Evolutionary conservation across 352 stramenopile genomes (phyloP), one percentile per base, ranked within the genome.

Genomic region (Phytopythium ostracodes): DNA sequence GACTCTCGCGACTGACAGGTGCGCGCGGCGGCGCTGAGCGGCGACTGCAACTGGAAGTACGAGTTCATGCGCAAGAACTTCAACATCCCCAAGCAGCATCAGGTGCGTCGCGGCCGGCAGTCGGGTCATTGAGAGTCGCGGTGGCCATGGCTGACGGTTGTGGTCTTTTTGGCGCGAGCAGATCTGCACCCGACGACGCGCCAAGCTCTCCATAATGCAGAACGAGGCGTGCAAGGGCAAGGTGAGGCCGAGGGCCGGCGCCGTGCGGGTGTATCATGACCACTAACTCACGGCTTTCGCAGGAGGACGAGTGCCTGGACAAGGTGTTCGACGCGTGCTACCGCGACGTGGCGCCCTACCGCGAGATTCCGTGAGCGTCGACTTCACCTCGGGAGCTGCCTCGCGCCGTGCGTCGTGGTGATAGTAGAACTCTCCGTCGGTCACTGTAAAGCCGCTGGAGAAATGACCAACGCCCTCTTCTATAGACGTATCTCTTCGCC

Each of bases 51-150:
- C 68, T 96, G 84, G 77, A 94, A 94, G 63, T 88, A 96, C 69
- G 91, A 98, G 73, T 86, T 97, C 53, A 88, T 96, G 66, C 84
- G 90, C 61, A 94, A 95, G 67, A 96, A 96, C 64, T 94, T 96
- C 65, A 94, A 91, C 63, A 73, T 97, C 58, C 79, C 71, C 69
- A 88, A 89, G 65, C 89, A 97, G 73, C 88, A 97, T 64, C 87
- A 96, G 77, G 84, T 93, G 56, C 59, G 49, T 17, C n/a, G n/a
- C n/a, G n/a, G n/a, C n/a, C n/a, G n/a, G n/a, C n/a, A n/a, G n/a
- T n/a, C n/a, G 9, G 27, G 17, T 18, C 14, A 24, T 14, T 25
- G 5, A 2, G 4, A 7, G 22, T 14, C 25, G 10, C 24, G 22
- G 17, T 53, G 12, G 22, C 17, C 33, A 38, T 24, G 20, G 38